Evolutionary conservation across 192 early-diverging fungal genomes (phyloP).

Genomic region (Entomortierella parvispora): DNA sequence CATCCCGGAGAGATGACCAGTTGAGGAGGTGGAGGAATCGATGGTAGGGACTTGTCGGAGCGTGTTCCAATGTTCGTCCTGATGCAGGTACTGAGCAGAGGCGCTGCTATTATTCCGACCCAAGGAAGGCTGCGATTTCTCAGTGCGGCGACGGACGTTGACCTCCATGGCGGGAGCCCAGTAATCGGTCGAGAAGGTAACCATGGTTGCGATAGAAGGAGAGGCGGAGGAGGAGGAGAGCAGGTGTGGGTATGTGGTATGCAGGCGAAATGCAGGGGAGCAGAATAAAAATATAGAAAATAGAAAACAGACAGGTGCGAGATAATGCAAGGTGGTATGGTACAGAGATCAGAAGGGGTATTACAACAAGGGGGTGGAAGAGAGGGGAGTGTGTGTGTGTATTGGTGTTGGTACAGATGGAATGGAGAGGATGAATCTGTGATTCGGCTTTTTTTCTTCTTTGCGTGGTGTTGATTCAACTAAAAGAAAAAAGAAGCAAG

Average conservation of each 20-base stretch:
- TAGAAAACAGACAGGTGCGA: background rate
- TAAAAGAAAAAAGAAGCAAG: too few relatives aligned
- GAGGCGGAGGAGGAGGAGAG: background rate
- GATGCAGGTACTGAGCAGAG: constrained; percentile 9
- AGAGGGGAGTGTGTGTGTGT: background rate
- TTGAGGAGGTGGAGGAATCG: constrained; percentile 16
- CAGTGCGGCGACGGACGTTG: constrained; percentile 53
- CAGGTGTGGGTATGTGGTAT: background rate
- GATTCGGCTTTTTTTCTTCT: background rate
- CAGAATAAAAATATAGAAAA: background rate
- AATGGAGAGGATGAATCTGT: background rate
- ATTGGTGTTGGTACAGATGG: too few relatives aligned
- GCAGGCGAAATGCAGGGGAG: background rate
- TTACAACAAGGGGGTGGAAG: constrained; percentile 3
- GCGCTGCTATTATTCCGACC: constrained; percentile 1
- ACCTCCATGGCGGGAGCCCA: constrained; percentile 58
- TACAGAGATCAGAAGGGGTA: background rate
- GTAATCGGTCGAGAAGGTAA: constrained; percentile 60
- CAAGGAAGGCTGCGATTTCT: constrained; percentile 27
- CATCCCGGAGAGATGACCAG: background rate
- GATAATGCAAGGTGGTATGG: background rate
- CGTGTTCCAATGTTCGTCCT: constrained; percentile 34
- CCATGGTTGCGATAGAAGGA: constrained; percentile 30
- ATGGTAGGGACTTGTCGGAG: constrained; percentile 21
- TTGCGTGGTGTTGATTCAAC: too few relatives aligned